These are phyloP conservation scores for Bruguiera gymnorhiza DNA, from an alignment of 345 rosid species.

Conservation along the genomic window DNA sequence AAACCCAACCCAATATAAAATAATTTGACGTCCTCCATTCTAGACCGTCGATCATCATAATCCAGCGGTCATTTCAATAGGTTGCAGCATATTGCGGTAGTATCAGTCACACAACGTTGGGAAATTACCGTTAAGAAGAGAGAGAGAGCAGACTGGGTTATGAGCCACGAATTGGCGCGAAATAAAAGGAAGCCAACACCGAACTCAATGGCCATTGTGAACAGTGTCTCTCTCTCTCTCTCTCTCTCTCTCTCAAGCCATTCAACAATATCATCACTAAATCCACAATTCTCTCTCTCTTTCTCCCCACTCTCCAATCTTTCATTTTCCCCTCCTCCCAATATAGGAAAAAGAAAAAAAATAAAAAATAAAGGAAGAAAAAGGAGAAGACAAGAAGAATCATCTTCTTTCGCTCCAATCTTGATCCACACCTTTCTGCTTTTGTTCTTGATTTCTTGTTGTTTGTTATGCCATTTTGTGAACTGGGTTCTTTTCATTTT, in stretches of 20 bases:
- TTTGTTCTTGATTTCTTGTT: too few species aligned
- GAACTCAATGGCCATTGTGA: constrained; percentile 47
- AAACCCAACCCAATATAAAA: too few species aligned
- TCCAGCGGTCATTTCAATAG: neutral
- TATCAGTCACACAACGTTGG: neutral
- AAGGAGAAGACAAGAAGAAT: too few species aligned
- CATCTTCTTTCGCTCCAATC: constrained; percentile 18
- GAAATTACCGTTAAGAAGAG: too few species aligned
- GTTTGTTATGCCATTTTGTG: neutral
- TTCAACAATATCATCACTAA: neutral
- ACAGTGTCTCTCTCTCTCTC: constrained; percentile 44
- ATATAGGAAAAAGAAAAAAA: too few species aligned
- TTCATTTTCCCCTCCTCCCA: constrained; percentile 9
- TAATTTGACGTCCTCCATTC: neutral
- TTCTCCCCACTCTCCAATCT: constrained; percentile 18
- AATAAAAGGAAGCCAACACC: constrained; percentile 49
- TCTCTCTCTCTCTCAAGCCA: constrained; percentile 16
- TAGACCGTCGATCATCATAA: neutral
- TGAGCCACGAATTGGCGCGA: constrained; percentile 88
- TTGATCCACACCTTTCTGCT: neutral
- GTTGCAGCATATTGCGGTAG: neutral
- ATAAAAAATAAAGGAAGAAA: too few species aligned
- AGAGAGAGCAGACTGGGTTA: constrained; percentile 34
- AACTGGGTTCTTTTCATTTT: neutral
- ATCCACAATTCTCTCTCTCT: neutral